Percentiles rank a stretch among this genome's conserved stretches.
These are phyloP conservation scores for Aspergillus latus DNA, from an alignment of 2,329 filamentous ascomycete species.

Conservation along the genomic window DNA sequence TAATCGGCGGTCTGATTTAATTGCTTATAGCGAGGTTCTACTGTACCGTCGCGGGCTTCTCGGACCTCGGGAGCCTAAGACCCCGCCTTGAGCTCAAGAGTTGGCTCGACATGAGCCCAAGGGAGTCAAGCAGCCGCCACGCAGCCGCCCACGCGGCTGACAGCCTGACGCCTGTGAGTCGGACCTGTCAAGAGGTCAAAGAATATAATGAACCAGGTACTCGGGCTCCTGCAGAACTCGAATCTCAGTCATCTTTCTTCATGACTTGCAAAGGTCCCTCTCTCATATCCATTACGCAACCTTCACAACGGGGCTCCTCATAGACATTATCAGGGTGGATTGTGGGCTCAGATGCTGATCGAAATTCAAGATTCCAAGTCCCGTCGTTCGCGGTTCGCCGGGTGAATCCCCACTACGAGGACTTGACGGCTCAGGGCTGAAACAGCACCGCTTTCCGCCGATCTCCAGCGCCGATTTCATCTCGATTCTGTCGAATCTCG, in stretches of 20 bases:
- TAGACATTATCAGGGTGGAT: background rate
- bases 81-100: too few species aligned
- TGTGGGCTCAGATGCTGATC: background rate
- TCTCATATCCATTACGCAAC: background rate
- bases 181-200: too few species aligned
- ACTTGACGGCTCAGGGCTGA: background rate
- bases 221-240: background rate
- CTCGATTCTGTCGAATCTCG: background rate
- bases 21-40: too few species aligned
- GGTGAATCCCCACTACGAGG: background rate
- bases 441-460: background rate
- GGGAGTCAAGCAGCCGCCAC: too few species aligned
- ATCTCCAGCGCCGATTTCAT: background rate
- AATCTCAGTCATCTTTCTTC: background rate
- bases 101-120: too few species aligned
- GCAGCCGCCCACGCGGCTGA: too few species aligned
- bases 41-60: too few species aligned
- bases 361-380: background rate
- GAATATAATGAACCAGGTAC: background rate
- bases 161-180: too few species aligned
- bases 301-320: too few species aligned
- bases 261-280: background rate
- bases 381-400: background rate
- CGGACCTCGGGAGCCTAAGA: too few species aligned
- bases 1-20: too few species aligned